phyloP scores from a whole-genome alignment of 345 rosid species.

The Aquilaria malaccensis region DNA sequence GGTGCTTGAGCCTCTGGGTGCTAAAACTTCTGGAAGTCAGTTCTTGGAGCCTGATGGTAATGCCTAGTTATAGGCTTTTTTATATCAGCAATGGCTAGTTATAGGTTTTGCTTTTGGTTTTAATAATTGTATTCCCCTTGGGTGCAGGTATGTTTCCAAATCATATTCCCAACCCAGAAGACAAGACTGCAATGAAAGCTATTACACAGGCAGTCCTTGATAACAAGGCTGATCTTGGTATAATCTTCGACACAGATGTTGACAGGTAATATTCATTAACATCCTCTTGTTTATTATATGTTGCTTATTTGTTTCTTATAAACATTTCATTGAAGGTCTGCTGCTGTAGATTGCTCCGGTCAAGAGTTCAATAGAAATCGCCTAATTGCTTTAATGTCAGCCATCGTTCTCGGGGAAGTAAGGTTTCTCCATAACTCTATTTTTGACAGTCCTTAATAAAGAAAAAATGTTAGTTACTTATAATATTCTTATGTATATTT shows the following conservation, averaged over 20 bases:
- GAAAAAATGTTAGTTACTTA: background rate
- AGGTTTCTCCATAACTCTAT: slow-evolving; percentile 13
- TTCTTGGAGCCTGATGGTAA: slow-evolving; percentile 98
- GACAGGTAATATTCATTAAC: slow-evolving; percentile 52
- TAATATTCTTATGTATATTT: background rate
- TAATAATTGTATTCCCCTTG: slow-evolving; percentile 6
- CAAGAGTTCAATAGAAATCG: slow-evolving; percentile 90
- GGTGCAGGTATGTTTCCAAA: slow-evolving; percentile 84
- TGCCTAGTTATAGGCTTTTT: slow-evolving; percentile 7
- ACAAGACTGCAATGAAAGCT: slow-evolving; percentile 86
- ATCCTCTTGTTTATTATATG: slow-evolving; percentile 4
- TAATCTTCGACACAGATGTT: slow-evolving; percentile 97
- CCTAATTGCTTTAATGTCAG: slow-evolving; percentile 83
- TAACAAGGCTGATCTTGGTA: slow-evolving; percentile 91
- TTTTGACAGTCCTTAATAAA: background rate
- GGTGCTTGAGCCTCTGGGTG: slow-evolving; percentile 97
- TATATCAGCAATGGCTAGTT: background rate
- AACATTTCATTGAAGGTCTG: slow-evolving; percentile 54
- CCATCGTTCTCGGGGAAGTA: slow-evolving; percentile 95
- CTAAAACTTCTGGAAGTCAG: slow-evolving; percentile 86
- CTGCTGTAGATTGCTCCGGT: slow-evolving; percentile 95
- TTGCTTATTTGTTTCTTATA: slow-evolving; percentile 7
- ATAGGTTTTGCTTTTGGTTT: slow-evolving; percentile 8
- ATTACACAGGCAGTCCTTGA: slow-evolving; percentile 81
- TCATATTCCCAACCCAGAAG: slow-evolving; percentile 99